Evolutionary conservation across 2,329 filamentous ascomycete species (phyloP).

Genomic region (Huntiella savannae): DNA sequence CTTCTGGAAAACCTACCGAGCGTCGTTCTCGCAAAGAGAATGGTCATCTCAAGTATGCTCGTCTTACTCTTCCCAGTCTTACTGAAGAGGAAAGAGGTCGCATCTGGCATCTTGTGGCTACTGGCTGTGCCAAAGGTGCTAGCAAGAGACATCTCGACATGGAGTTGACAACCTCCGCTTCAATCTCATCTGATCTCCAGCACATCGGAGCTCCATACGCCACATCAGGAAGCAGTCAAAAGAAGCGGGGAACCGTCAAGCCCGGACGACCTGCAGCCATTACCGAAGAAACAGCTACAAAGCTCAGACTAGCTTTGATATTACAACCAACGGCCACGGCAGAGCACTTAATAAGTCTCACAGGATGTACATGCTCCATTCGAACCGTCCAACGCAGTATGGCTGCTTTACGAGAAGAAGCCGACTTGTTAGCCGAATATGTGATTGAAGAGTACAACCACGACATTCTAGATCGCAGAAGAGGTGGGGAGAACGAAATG

Average conservation of each 20-base stretch:
- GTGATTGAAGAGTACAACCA: constrained; percentile 10
- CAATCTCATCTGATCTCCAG: not conserved
- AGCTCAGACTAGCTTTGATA: constrained; percentile 8
- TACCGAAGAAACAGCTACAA: constrained; percentile 8
- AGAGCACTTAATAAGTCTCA: constrained; percentile 9
- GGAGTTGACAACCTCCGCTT: constrained; percentile 3
- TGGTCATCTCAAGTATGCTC: constrained; percentile 8
- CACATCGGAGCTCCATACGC: not conserved
- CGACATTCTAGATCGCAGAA: constrained; percentile 2
- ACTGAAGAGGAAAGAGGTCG: constrained; percentile 4
- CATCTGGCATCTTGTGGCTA: constrained; percentile 7
- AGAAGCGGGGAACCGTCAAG: not conserved
- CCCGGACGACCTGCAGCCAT: constrained; percentile 9
- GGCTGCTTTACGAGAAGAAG: constrained; percentile 6
- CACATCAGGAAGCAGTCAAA: not conserved
- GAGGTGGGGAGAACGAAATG: too few species aligned
- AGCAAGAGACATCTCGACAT: constrained; percentile 1
- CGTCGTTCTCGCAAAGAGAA: constrained; percentile 3
- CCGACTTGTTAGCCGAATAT: constrained; percentile 8
- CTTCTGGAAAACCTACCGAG: too few species aligned
- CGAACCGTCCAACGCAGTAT: constrained; percentile 10
- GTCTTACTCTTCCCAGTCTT: constrained; percentile 7
- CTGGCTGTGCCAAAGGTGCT: constrained; percentile 4
- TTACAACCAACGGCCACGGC: constrained; percentile 10
- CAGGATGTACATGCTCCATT: constrained; percentile 9